These are phyloP conservation scores for Boletales sp. DNA, from an alignment of 768 basidiomycete species.

Conservation along the genomic window DNA sequence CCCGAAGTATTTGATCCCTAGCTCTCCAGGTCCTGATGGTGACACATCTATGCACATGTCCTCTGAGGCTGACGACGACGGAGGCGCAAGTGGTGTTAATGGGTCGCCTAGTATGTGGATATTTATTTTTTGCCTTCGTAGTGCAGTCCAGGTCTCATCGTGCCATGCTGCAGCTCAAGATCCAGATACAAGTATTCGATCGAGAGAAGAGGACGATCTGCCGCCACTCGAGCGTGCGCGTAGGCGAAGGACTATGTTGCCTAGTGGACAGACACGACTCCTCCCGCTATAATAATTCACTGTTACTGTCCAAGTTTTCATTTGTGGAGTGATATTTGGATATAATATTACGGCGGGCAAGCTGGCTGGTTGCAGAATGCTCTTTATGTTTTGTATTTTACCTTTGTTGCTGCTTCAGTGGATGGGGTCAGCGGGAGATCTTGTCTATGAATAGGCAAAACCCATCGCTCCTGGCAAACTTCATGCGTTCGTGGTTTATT, in stretches of 20 bases:
- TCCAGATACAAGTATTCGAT: slow-evolving; percentile 19
- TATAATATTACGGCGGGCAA: no score
- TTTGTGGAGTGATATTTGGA: no score
- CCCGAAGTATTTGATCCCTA: slow-evolving; percentile 52
- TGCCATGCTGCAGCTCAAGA: slow-evolving; percentile 17
- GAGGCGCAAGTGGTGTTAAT: slow-evolving; percentile 25
- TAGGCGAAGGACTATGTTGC: slow-evolving; percentile 41
- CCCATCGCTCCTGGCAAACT: no score
- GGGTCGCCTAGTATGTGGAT: slow-evolving; percentile 22
- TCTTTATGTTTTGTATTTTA: no score
- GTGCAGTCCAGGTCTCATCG: slow-evolving; percentile 7
- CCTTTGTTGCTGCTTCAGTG: no score
- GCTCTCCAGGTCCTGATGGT: slow-evolving; percentile 17
- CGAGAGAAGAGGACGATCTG: slow-evolving; percentile 52
- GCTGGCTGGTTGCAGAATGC: no score
- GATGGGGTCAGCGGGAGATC: slow-evolving; percentile 1
- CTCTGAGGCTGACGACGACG: slow-evolving; percentile 27
- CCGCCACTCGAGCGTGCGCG: slow-evolving; percentile 70
- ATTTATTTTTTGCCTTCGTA: background rate
- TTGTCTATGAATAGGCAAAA: no score
- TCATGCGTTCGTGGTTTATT: no score
- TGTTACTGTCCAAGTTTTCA: no score
- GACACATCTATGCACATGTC: slow-evolving; percentile 16
- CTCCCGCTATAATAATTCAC: slow-evolving; percentile 6
- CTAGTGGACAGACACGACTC: slow-evolving; percentile 29